Evolutionary conservation across 225 moss, liverwort and hornwort genomes (phyloP).

Genomic region (Rhytidiadelphus loreus): DNA sequence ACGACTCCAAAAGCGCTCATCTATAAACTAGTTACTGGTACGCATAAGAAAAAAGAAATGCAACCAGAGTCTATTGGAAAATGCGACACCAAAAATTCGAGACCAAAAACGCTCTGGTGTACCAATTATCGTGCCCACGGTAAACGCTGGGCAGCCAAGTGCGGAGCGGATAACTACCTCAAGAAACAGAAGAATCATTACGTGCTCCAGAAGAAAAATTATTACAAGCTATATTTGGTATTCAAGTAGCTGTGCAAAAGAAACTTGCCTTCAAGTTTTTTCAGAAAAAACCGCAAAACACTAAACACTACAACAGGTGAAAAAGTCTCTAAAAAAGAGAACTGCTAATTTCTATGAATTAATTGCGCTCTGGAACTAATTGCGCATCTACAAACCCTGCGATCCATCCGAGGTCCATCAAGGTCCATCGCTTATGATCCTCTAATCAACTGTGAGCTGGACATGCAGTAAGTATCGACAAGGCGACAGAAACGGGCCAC

Average conservation of each 20-base stretch:
- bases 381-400: not conserved
- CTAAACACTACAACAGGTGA: not conserved
- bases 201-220: not conserved
- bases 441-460: not conserved
- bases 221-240: not conserved
- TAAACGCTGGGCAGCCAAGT: no score
- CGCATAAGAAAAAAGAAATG: no score
- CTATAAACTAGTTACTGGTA: not conserved
- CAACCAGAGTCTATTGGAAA: not conserved
- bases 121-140: not conserved
- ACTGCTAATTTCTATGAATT: not conserved
- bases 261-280: not conserved
- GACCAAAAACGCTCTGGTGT: not conserved
- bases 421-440: not conserved
- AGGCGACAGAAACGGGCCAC: not conserved
- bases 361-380: not conserved
- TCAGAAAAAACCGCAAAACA: not conserved
- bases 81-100: not conserved
- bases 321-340: not conserved
- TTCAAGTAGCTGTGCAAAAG: not conserved
- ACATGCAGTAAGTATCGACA: not conserved
- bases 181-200: not conserved
- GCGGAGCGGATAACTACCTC: not conserved
- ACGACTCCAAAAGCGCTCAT: not conserved
- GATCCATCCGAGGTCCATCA: not conserved